Evolutionary conservation across 2,329 filamentous ascomycete genomes (phyloP).

Genomic region (Trichophyton simii): DNA sequence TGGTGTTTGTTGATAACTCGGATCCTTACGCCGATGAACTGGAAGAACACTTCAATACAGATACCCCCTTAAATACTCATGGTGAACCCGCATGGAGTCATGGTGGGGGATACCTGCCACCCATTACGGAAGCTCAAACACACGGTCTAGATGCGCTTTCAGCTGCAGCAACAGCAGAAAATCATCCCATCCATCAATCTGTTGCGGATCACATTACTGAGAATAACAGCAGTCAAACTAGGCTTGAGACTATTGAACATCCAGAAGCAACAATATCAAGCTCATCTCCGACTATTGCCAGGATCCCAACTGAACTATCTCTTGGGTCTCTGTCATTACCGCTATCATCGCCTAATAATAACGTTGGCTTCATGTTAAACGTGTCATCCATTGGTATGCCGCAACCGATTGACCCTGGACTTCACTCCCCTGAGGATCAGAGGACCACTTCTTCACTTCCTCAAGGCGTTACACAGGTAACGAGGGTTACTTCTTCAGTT

Average conservation of each 20-base stretch:
- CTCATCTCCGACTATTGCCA: slow-evolving; percentile 23
- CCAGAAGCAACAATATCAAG: slow-evolving; percentile 18
- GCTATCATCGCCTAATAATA: slow-evolving; percentile 33
- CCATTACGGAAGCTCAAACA: slow-evolving; percentile 26
- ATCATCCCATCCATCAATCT: slow-evolving; percentile 18
- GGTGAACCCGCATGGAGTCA: slow-evolving; percentile 23
- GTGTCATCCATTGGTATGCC: slow-evolving; percentile 15
- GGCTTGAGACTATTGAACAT: slow-evolving; percentile 15
- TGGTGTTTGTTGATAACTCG: slow-evolving; percentile 50
- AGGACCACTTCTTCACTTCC: neutral
- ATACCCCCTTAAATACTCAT: slow-evolving; percentile 19
- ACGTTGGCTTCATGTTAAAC: slow-evolving; percentile 47
- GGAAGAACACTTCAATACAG: slow-evolving; percentile 24
- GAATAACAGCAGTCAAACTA: slow-evolving; percentile 15
- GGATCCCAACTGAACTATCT: slow-evolving; percentile 20
- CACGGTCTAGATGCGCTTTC: slow-evolving; percentile 45
- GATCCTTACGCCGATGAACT: slow-evolving; percentile 48
- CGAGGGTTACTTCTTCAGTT: slow-evolving; percentile 11
- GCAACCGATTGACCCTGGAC: neutral
- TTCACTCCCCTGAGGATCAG: neutral
- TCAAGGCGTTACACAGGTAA: neutral
- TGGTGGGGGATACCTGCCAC: slow-evolving; percentile 16
- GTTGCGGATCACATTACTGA: slow-evolving; percentile 15
- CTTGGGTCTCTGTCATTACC: slow-evolving; percentile 34
- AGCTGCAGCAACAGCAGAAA: slow-evolving; percentile 36